Base-by-base conservation (phyloP, 2,329 filamentous ascomycete genomes). In the Penicillium sp. region DNA sequence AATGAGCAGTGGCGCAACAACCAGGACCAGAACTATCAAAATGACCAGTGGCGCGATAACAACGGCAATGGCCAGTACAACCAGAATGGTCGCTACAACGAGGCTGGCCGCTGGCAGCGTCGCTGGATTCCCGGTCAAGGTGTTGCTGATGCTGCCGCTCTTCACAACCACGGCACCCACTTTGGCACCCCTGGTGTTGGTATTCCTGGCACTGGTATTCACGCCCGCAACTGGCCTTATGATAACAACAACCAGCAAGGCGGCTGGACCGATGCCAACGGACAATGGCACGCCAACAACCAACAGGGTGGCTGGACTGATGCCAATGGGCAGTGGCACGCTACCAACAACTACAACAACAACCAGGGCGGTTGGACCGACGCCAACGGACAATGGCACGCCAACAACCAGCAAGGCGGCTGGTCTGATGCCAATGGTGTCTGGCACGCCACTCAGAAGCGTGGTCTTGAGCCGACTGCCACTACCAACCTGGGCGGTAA, bases 261-360 rank as follows among this genome's bases (percentile, higher is more conserved):
- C 7, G 45, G 43, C 20, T 46, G 50, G 49, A 52, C 37, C 15
- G 49, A 50, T 23, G 39, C 34, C 13, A 46, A 52, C 13, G 49
- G 46, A 1, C 36, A 40, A 23, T 51, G 49, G 49, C 41, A 49
- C 37, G 26, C 40, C 24, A 45, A 37, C 39, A 53, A 60, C 46
- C 37, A 47, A 24, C 49, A 54, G 12, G 45, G 48, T 17, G 56
- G 58, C 8, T 60, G 58, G 58, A 57, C 54, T 12, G 55, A 60
- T n/a, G 45, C 37, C 21, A 58, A 58, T 20, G 57, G 52, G 2
- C 49, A 55, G 12, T 60, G 57, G 57, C 56, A 58, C 30, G 21
- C 47, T 1, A 57, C 51, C 36, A 45, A 55, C 34, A 39, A 56
- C 43, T 30, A 52, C 36, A 45, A 55, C 34, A 39, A 56, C 43